Evolutionary conservation across 1,284 basidiomycete species (phyloP), one percentile per base, ranked within the genome.

Genomic region (Boletellus deceptivus): DNA sequence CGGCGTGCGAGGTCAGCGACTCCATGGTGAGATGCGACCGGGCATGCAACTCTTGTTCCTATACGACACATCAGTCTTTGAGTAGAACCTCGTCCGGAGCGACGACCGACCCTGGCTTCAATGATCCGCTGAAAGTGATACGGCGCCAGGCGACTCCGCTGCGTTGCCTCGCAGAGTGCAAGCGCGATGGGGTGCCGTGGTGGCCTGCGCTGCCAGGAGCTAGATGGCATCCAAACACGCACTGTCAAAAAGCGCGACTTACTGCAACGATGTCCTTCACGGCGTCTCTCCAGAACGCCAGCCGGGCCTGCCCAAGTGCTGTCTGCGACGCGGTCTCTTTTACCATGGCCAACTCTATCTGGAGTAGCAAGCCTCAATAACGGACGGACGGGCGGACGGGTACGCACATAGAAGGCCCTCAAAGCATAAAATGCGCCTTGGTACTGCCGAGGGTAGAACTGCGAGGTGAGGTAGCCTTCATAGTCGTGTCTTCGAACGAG

Each of bases 231-330:
- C 39, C 18, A 36, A 39, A 49, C 49, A 48, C 48, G 49, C 38
- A 45, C 9, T 13, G 2, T 13, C 7, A 6, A 13, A 13, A 25
- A 24, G 47, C 27, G 40, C 18, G 41, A 77, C 83, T 64, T 64
- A 89, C 91, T 62, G 86, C 78, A 63, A 74, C 74, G 17, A 93
- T 84, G 34, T 73, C 76, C 59, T 86, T 87, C 37, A 96, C 66
- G 1, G 90, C 86, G 65, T 97, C 93, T 63, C 84, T 82, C 94
- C 93, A 97, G 70, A 95, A 97, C 67, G 95, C 89, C 75, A 92
- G 85, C 58, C 92, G 80, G 79, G 96, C 93, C 63, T 86, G 83
- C 7, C 92, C 94, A 54, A 97, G 83, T 24, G 84, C 78, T 35
- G 84, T 73, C 59, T 89, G 91, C 16, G 87, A 86, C 14, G 93